Base-by-base conservation (phyloP, 2,329 filamentous ascomycete species). In the Claviceps sp. region DNA sequence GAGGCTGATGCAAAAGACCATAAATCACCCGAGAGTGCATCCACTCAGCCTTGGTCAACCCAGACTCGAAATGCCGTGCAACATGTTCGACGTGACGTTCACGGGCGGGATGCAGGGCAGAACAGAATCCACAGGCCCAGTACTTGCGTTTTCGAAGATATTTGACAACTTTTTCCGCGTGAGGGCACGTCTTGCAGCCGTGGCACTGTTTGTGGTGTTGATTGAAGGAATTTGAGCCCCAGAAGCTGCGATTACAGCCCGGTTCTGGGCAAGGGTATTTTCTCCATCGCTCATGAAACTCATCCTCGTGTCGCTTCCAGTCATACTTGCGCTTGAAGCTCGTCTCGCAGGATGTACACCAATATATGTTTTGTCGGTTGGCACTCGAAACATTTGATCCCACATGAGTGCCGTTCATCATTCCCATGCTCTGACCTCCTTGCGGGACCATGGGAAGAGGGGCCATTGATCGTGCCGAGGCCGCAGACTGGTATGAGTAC, bases 71-170 rank as follows among this genome's bases (percentile, higher is more conserved):
- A 58, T 85, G 82, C n/a, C 74, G 70, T 20, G 81, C 81, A 37
- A 85, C 79, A 57, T 85, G 82, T 60, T 84, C 79, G 55, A 84
- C 81, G 59, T 84, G 78, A 51, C 82, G 79, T 61, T 84, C 81
- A 57, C 80, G 78, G 13, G 79, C 78, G 16, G 78, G 74, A 53
- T 83, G 73, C 43, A 84, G 72, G 16, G 75, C 76, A 4, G 77
- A 81, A 59, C 82, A 85, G 65, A 85, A 84, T 26, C 82, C 82
- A 57, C 82, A 85, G 1, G 80, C 82, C 77, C 81, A 85, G 41
- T 82, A 79, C 64, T 79, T 81, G 57, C 80, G 75, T 68, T 83
- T 81, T 54, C 75, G 75, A 55, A 80, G 74, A 50, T 80, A 81
- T 59, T 75, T 76, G 61, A 82, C 79, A 20, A 82, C 79, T 57